A percentile compares a stretch with the other conserved stretches of the same genome.
These are phyloP conservation scores for Kitagawia praeruptora DNA, from an alignment of 129 eudicot species.

Conservation along the genomic window DNA sequence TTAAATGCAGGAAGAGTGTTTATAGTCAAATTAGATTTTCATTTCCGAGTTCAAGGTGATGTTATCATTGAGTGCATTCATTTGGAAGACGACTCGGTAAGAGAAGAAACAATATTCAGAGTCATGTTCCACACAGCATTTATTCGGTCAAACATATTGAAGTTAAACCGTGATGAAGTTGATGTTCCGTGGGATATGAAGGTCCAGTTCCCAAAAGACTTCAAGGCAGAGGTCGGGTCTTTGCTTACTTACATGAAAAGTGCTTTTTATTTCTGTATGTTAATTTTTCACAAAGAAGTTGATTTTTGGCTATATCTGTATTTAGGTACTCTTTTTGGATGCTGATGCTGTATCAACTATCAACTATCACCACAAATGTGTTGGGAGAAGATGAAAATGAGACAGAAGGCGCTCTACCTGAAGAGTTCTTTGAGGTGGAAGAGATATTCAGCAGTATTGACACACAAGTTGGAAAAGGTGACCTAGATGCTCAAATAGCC, in stretches of 20 bases:
- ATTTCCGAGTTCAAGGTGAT: constrained; percentile 81
- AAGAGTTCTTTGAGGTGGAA: constrained; percentile 92
- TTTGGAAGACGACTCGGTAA: constrained; percentile 60
- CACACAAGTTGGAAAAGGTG: constrained; percentile 44
- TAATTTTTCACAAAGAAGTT: constrained; percentile 18
- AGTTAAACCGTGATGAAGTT: constrained; percentile 58
- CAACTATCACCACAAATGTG: constrained; percentile 43
- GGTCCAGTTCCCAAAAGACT: constrained; percentile 63
- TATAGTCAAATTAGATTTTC: constrained; percentile 64
- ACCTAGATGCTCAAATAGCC: constrained; percentile 23
- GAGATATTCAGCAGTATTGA: constrained; percentile 85
- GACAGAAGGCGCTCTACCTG: constrained; percentile 62
- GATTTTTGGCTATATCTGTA: constrained; percentile 30
- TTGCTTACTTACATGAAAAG: constrained; percentile 5
- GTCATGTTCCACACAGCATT: constrained; percentile 92
- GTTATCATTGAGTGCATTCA: constrained; percentile 84
- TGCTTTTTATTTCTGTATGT: not conserved
- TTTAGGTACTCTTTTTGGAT: constrained; percentile 88
- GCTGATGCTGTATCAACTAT: constrained; percentile 62
- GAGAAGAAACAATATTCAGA: constrained; percentile 79
- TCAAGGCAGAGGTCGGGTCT: constrained; percentile 68
- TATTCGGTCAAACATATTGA: constrained; percentile 53
- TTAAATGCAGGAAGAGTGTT: constrained; percentile 83
- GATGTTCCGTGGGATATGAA: constrained; percentile 88
- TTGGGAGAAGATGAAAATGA: constrained; percentile 47